Base-by-base conservation (phyloP, 768 basidiomycete genomes). In the Boletus tomentosulus region DNA sequence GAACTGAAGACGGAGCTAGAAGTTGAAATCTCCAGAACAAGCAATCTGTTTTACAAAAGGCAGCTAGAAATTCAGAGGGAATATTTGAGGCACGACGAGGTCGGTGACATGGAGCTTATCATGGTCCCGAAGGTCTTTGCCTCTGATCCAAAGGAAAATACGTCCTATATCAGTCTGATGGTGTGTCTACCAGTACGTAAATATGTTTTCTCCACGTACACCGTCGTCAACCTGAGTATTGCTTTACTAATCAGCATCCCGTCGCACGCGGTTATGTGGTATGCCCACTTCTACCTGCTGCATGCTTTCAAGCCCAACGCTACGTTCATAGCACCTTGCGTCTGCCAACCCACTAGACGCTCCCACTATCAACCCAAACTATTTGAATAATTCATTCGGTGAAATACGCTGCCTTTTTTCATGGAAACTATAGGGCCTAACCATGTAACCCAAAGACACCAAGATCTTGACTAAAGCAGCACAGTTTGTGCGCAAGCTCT, bases 201-300 rank as follows among this genome's bases (percentile, higher is more conserved):
- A 38, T 15, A 35, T 27, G 1, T 28, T 24, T 47, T 25, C 4
- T 31, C 1, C 13, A 19, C 24, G 37, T 31, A 31, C 10, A 10
- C 13, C 33, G 19, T 7, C 7, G 43, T 35, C 19, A 28, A 50
- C 28, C 38, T 9, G 12, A 4, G 19, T 19, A 19, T 19, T 44
- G 4, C 25, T n/a, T 31, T 38, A 2, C 1, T 31, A 31, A 38
- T 19, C 16, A 62, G 60, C 61, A 62, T 50, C 57, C 61, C 4
- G 51, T 62, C 42, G 53, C 60, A 15, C 60, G 60, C 11, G 57
- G 60, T 42, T 63, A 57, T 30, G 39, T 47, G 24, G 61, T 62
- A 59, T 7, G 57, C 7, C 13, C 19, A 10, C 7, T 6, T 31
- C 5, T 27, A 28, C 9, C 30, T 4, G 1, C 7, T 31, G n/a